phyloP scores from a whole-genome alignment of 2,329 filamentous ascomycete species.

The Stemphylium beticola region DNA sequence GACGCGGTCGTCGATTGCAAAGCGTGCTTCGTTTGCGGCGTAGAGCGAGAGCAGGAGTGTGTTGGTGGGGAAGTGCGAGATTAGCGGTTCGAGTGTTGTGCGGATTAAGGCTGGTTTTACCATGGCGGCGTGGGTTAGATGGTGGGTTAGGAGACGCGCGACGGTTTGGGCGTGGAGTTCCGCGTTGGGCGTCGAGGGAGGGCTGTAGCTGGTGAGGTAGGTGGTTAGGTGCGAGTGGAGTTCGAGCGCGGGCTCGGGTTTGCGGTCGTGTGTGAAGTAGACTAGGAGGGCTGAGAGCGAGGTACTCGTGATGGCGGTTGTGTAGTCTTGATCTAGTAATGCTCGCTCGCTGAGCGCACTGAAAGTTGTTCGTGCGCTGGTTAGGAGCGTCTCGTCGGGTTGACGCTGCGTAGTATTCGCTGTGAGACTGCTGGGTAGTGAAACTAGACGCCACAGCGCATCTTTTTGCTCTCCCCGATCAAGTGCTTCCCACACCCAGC shows the following conservation, averaged over 20 bases:
- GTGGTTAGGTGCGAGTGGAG: slow-evolving; percentile 39
- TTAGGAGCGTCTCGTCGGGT: slow-evolving; percentile 20
- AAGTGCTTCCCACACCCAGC: slow-evolving; percentile 70
- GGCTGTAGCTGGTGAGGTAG: slow-evolving; percentile 32
- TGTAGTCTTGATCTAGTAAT: slow-evolving; percentile 54
- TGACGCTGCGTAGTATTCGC: not conserved
- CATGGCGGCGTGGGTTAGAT: slow-evolving; percentile 66
- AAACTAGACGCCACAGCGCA: slow-evolving; percentile 46
- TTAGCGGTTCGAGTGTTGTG: slow-evolving; percentile 64
- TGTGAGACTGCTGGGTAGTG: slow-evolving; percentile 27
- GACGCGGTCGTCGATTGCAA: slow-evolving; percentile 77
- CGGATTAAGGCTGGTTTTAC: slow-evolving; percentile 73
- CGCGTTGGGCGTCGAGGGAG: slow-evolving; percentile 46
- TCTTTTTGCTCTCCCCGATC: slow-evolving; percentile 44
- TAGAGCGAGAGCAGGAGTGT: slow-evolving; percentile 75
- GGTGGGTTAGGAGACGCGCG: slow-evolving; percentile 69
- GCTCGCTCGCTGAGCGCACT: slow-evolving; percentile 57
- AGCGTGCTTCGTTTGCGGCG: slow-evolving; percentile 74
- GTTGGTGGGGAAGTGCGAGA: slow-evolving; percentile 74
- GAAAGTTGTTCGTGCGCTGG: slow-evolving; percentile 22
- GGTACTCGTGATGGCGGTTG: slow-evolving; percentile 59
- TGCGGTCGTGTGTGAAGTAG: slow-evolving; percentile 63
- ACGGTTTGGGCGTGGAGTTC: slow-evolving; percentile 74
- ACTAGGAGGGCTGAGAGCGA: slow-evolving; percentile 69
- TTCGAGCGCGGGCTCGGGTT: slow-evolving; percentile 48